Base-by-base conservation (phyloP, 768 basidiomycete species). In the Saitozyma podzolica region DNA sequence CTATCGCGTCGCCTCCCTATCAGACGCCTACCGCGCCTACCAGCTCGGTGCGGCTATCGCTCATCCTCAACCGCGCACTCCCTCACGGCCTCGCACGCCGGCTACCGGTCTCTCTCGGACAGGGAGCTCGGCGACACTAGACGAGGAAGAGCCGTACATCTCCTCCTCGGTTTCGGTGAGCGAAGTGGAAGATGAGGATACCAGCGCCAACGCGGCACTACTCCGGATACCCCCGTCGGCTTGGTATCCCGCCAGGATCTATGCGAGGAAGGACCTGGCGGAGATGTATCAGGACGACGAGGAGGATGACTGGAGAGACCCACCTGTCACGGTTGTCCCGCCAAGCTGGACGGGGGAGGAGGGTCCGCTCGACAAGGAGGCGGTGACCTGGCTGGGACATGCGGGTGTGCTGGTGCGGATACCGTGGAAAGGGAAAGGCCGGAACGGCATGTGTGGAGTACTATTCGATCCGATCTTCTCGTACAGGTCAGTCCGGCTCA, bases 401-500 rank as follows among this genome's bases (percentile, higher is more conserved):
- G 78, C 78, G 0, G 65, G 74, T 3, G 75, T 74, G 0, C 20
- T 79, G 62, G 64, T 77, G 8, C 64, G 69, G 62, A 58, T 79
- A 11, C 76, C 78, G 3, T 78, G 70, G 69, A 70, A 66, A 48
- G 63, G 64, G 41, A 64, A 59, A 11, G 63, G 50, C 10, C 56
- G 63, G 37, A 56, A 60, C 10, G 73, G 68, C 1, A 72, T 65
- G 65, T 76, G 73, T 47, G 74, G 74, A 1, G 64, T 79, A 7
- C 14, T 77, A 8, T 79, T 76, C 56, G 78, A 79, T 58, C 78
- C 78, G 2, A 79, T 79, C 56, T 79, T 79, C 59, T 77, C 76
- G 3, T 67, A 77, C 50, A 59, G 78, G 78, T 76, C 47, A 49
- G 76, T 64, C n/a, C n/a, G 2, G 42, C 10, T 14, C 52, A 6